Evolutionary conservation across 345 rosid species (phyloP).

Genomic region (Reutealis trisperma): DNA sequence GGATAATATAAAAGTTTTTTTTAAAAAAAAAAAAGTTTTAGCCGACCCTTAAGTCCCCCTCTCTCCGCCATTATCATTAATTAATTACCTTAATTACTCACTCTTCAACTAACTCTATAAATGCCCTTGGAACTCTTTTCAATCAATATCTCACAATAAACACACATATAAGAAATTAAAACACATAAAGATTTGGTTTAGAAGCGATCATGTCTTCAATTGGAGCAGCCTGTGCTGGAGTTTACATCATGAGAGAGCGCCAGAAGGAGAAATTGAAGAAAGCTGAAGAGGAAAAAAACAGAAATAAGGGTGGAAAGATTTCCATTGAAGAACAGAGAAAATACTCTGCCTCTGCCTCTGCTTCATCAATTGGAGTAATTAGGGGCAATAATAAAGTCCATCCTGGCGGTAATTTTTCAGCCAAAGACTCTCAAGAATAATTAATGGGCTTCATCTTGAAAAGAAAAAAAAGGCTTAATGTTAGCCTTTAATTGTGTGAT

Average conservation of each 20-base stretch:
- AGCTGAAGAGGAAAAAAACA: constrained; percentile 9
- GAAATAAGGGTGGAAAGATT: neutral
- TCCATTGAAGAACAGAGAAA: neutral
- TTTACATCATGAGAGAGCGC: constrained; percentile 36
- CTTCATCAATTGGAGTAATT: neutral
- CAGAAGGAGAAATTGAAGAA: constrained; percentile 37
- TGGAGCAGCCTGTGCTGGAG: constrained; percentile 36
- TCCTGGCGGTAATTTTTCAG: neutral
- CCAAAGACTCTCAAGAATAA: too few relatives aligned
- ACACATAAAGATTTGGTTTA: neutral
- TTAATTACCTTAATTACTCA: too few relatives aligned
- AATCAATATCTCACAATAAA: neutral
- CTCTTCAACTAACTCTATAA: too few relatives aligned
- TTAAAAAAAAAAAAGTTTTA: too few relatives aligned
- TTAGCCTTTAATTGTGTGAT: too few relatives aligned
- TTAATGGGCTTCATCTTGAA: too few relatives aligned
- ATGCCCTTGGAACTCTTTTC: neutral
- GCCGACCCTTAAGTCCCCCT: too few relatives aligned
- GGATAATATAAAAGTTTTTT: too few relatives aligned
- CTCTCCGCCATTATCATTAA: too few relatives aligned
- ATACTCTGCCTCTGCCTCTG: neutral
- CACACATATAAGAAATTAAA: neutral
- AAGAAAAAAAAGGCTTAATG: too few relatives aligned
- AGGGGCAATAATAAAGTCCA: neutral
- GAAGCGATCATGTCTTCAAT: constrained; percentile 33